A percentile compares a stretch with the other conserved stretches of the same genome.
phyloP scores from a whole-genome alignment of 2,329 filamentous ascomycete species.

The Rutstroemia sp. region DNA sequence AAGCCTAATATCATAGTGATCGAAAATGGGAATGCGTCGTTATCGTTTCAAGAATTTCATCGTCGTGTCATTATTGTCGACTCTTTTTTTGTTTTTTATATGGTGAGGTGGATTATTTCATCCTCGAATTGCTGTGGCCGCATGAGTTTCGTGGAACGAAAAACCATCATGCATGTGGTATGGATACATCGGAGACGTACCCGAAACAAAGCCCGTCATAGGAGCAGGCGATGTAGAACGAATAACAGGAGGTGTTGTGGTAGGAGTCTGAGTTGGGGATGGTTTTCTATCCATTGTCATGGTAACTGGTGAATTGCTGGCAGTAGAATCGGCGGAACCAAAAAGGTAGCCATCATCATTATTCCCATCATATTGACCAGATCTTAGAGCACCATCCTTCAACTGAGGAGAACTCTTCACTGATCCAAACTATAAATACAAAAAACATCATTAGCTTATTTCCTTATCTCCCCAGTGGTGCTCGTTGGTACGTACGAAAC shows the following conservation, averaged over 20 bases:
- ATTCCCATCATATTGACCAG: constrained; percentile 37
- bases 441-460: constrained; percentile 34
- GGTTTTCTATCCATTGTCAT: constrained; percentile 23
- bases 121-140: constrained; percentile 31
- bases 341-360: constrained; percentile 32
- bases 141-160: constrained; percentile 30
- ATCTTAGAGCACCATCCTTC: constrained; percentile 40
- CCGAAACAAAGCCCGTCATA: constrained; percentile 39
- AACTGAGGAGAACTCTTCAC: constrained; percentile 46
- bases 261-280: constrained; percentile 20
- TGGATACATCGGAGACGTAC: constrained; percentile 35
- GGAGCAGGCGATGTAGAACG: constrained; percentile 39
- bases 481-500: constrained; percentile 80
- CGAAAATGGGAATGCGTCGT: too few species aligned
- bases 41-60: too few species aligned
- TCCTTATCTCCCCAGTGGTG: constrained; percentile 21
- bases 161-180: constrained; percentile 27
- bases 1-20: too few species aligned
- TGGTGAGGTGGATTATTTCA: constrained; percentile 11
- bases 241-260: constrained; percentile 29
- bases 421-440: constrained; percentile 48
- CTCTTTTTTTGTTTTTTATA: too few species aligned
- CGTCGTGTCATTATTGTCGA: too few species aligned
- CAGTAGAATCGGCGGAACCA: constrained; percentile 29
- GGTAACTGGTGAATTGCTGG: constrained; percentile 27